Evolutionary conservation across 768 basidiomycete species (phyloP).

Genomic region (Panaeolus cyanescens): DNA sequence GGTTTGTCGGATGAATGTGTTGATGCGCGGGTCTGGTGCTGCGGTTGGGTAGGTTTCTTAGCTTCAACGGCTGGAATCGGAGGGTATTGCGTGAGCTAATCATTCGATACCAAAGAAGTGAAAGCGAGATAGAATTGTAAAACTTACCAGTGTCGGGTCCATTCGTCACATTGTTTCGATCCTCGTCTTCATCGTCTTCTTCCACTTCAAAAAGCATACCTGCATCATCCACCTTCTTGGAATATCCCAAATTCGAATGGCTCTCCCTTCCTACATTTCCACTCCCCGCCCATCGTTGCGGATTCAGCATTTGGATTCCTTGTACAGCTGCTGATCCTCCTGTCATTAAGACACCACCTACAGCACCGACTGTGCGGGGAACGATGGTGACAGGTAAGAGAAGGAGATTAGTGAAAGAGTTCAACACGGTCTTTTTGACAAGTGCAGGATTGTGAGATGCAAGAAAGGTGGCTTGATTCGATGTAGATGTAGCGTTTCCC

Average conservation of each 20-base stretch:
- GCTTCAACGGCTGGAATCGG: conserved; percentile 10
- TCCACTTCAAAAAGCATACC: conserved; percentile 55
- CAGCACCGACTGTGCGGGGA: conserved; percentile 74
- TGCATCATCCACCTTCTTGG: conserved; percentile 37
- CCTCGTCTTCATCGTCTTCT: conserved; percentile 29
- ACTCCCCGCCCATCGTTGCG: conserved; percentile 77
- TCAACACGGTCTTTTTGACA: conserved; percentile 90
- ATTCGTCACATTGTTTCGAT: neutral
- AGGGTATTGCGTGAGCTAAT: neutral
- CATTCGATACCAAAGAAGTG: neutral
- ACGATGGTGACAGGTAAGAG: conserved; percentile 96
- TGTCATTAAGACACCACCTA: conserved; percentile 67
- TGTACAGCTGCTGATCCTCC: conserved; percentile 79
- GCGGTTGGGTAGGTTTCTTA: conserved; percentile 17
- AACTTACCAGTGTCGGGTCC: conserved; percentile 14
- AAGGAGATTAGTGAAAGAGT: conserved; percentile 88
- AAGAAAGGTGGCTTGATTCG: conserved; percentile 52
- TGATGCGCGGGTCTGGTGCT: conserved; percentile 11
- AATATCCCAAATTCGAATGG: conserved; percentile 28
- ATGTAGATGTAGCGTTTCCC: conserved; percentile 12
- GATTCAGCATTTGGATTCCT: conserved; percentile 89
- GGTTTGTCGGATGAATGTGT: conserved; percentile 1
- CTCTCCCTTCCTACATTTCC: conserved; percentile 21
- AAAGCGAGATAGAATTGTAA: neutral
- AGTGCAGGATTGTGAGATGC: conserved; percentile 85